A percentile compares a stretch with the other conserved stretches of the same genome.
phyloP scores from a whole-genome alignment of 495 filamentous ascomycete species.

The Lepidopterella palustris region DNA sequence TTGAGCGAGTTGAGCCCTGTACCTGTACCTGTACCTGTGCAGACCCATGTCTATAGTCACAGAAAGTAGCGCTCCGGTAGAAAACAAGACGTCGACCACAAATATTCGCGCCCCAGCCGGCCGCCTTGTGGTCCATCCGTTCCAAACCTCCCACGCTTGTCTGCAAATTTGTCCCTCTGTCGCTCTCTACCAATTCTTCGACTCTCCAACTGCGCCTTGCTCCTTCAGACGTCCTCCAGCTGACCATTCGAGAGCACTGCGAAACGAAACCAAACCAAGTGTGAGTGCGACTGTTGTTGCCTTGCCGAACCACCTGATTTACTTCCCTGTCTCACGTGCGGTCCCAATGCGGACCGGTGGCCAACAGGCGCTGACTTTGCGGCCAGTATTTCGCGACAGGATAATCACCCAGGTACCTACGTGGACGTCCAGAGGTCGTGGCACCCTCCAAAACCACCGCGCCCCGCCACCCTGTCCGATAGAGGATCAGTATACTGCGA shows the following conservation, averaged over 20 bases:
- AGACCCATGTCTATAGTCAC: not conserved
- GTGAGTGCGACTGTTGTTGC: not conserved
- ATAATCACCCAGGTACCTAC: slow-evolving; percentile 27
- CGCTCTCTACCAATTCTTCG: not conserved
- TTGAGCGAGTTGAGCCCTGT: not conserved
- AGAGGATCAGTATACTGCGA: slow-evolving; percentile 15
- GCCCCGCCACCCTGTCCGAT: slow-evolving; percentile 22
- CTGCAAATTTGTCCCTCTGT: not conserved
- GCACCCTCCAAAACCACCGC: slow-evolving; percentile 27
- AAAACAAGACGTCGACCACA: not conserved
- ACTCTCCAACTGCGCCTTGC: not conserved
- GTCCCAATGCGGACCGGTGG: slow-evolving; percentile 3
- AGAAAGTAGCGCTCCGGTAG: not conserved
- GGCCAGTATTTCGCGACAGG: slow-evolving; percentile 4
- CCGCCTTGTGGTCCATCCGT: not conserved
- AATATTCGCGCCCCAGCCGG: slow-evolving; percentile 1
- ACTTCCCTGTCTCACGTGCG: slow-evolving; percentile 22
- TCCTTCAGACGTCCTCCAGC: not conserved
- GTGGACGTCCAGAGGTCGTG: slow-evolving; percentile 28
- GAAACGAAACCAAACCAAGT: not conserved
- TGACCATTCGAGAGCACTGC: not conserved
- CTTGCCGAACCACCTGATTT: not conserved
- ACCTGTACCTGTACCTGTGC: not conserved
- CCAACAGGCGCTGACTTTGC: slow-evolving; percentile 16
- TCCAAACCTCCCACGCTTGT: not conserved